These are phyloP conservation scores for Raffaelea deltoideospora DNA, from an alignment of 2,329 filamentous ascomycete species.

Conservation along the genomic window DNA sequence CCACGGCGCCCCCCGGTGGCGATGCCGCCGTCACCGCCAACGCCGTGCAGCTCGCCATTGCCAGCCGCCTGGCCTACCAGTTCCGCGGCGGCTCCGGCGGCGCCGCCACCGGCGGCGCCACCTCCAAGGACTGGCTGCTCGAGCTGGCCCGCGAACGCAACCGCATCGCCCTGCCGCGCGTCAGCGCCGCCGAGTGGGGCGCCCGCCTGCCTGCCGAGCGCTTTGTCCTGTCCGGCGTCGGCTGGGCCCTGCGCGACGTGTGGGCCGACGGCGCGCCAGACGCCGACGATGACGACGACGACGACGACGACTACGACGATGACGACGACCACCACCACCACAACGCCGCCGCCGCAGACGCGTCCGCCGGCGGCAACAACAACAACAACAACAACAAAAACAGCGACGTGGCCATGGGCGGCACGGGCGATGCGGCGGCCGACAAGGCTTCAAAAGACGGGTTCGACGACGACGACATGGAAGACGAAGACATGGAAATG, in stretches of 20 bases:
- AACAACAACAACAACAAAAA: not conserved
- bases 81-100: constrained; percentile 41
- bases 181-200: constrained; percentile 52
- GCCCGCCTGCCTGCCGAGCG: constrained; percentile 51
- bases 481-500: constrained; percentile 21
- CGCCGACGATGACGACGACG: constrained; percentile 29
- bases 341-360: constrained; percentile 19
- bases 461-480: constrained; percentile 19
- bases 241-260: constrained; percentile 47
- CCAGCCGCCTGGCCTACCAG: constrained; percentile 51
- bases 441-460: constrained; percentile 37
- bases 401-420: constrained; percentile 19
- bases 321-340: constrained; percentile 12
- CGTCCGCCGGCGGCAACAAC: constrained; percentile 19
- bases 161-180: constrained; percentile 46
- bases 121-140: constrained; percentile 61
- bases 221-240: constrained; percentile 50
- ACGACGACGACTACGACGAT: constrained; percentile 17
- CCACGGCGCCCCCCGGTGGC: constrained; percentile 25
- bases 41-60: constrained; percentile 59
- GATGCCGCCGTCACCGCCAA: constrained; percentile 48
- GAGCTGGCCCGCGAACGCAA: constrained; percentile 62
- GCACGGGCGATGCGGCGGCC: constrained; percentile 37
- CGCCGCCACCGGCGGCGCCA: constrained; percentile 28
- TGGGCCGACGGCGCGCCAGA: constrained; percentile 31